These are phyloP conservation scores for Cordyceps cicadae DNA, from an alignment of 2,329 filamentous ascomycete species.

Conservation along the genomic window DNA sequence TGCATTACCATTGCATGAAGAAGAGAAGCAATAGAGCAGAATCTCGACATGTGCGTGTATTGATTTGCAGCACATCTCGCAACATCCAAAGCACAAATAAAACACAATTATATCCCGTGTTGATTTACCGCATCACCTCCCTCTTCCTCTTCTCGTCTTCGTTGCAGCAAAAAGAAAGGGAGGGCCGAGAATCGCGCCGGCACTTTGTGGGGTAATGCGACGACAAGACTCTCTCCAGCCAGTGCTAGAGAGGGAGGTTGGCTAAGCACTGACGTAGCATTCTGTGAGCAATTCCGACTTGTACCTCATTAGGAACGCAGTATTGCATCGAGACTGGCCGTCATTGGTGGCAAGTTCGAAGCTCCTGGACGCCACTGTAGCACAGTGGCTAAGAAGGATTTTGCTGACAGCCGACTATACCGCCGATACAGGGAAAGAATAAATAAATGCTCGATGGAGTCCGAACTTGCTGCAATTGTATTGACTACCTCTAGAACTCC, in stretches of 20 bases:
- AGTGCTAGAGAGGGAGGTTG: background rate
- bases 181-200: slow-evolving; percentile 7
- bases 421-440: background rate
- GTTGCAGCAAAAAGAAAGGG: background rate
- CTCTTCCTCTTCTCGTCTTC: no score
- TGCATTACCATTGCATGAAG: no score
- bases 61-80: no score
- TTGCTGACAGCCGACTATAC: background rate
- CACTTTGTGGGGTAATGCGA: slow-evolving; percentile 9
- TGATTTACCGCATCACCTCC: no score
- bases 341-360: background rate
- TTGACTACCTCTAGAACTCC: background rate
- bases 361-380: background rate
- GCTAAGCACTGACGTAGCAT: background rate
- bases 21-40: no score
- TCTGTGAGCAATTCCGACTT: background rate
- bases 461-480: background rate
- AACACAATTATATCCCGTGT: no score
- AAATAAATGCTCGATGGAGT: no score
- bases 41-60: no score
- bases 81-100: no score
- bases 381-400: no score
- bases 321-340: background rate
- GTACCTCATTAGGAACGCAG: background rate
- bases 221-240: background rate